phyloP scores from a whole-genome alignment of 2,329 filamentous ascomycete genomes.

The Fusarium abutilonis region DNA sequence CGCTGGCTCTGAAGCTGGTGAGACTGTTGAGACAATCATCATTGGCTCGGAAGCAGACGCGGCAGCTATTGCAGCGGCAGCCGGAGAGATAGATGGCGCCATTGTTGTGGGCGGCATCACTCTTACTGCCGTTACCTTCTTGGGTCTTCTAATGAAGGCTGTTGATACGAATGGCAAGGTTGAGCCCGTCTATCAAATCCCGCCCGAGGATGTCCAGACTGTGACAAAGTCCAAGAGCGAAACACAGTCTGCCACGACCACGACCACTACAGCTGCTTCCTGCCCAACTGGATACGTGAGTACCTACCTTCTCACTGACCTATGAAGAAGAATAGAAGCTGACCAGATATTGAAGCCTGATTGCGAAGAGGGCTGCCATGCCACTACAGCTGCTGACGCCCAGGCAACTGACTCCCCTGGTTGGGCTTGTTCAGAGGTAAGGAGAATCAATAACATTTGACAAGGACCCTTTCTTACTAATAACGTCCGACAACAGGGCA shows the following conservation, averaged over 20 bases:
- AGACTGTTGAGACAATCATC: conserved; percentile 3
- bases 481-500: not conserved
- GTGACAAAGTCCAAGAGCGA: conserved; percentile 1
- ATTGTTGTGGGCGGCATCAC: conserved; percentile 1
- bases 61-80: conserved; percentile 1
- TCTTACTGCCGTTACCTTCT: conserved; percentile 5
- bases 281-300: conserved; percentile 2
- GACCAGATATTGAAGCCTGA: not conserved
- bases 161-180: conserved; percentile 7
- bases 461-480: not conserved
- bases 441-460: not conserved
- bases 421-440: not conserved
- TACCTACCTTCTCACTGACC: not conserved
- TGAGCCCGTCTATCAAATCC: conserved; percentile 10
- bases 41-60: conserved; percentile 4
- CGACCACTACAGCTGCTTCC: not conserved
- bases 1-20: conserved; percentile 4
- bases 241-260: not conserved
- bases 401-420: not conserved
- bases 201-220: conserved; percentile 7
- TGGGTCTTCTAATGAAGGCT: conserved; percentile 5
- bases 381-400: not conserved
- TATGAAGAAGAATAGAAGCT: not conserved
- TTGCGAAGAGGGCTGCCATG: conserved; percentile 1
- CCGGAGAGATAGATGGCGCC: not conserved